A percentile compares a stretch with the other conserved stretches of the same genome.
Conservation (phyloP, 495 filamentous ascomycete genomes). For the Glarea lozoyensis region DNA sequence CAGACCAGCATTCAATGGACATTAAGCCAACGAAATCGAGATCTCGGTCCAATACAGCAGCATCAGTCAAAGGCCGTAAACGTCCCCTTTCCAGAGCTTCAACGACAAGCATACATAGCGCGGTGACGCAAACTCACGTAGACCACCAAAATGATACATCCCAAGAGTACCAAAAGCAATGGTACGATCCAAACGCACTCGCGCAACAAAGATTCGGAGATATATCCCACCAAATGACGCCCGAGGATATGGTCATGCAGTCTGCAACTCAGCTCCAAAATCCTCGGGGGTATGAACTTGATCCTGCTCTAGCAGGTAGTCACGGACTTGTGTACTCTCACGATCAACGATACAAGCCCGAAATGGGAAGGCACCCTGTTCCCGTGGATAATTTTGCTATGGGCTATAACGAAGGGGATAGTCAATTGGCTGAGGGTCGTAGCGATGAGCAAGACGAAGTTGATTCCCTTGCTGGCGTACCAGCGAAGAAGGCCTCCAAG, state of each 20-base stretch:
- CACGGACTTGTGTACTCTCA: conserved; percentile 20
- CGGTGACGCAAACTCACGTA: conserved; percentile 55
- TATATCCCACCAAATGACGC: conserved; percentile 36
- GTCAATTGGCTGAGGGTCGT: conserved; percentile 50
- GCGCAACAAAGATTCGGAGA: conserved; percentile 24
- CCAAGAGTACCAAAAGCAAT: conserved; percentile 25
- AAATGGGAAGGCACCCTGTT: conserved; percentile 33
- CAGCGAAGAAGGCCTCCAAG: conserved; percentile 52
- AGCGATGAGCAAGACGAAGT: conserved; percentile 58
- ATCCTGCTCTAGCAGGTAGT: conserved; percentile 26
- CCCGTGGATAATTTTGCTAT: conserved; percentile 41
- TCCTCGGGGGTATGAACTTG: conserved; percentile 33
- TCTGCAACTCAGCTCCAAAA: conserved; percentile 46
- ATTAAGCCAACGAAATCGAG: conserved; percentile 21
- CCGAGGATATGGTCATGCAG: conserved; percentile 58
- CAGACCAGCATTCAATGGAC: conserved; percentile 16
- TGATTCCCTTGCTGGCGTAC: conserved; percentile 47
- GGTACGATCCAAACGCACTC: conserved; percentile 33
- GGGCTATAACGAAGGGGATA: conserved; percentile 56
- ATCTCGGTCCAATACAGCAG: conserved; percentile 50
- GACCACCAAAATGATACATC: conserved; percentile 41
- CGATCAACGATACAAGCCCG: conserved; percentile 13
- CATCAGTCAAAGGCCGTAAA: conserved; percentile 48
- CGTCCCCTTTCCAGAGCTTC: conserved; percentile 73
- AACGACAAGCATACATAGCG: conserved; percentile 71